These are phyloP conservation scores for Rhynchosporium graminicola DNA, from an alignment of 2,329 filamentous ascomycete genomes.

Conservation along the genomic window DNA sequence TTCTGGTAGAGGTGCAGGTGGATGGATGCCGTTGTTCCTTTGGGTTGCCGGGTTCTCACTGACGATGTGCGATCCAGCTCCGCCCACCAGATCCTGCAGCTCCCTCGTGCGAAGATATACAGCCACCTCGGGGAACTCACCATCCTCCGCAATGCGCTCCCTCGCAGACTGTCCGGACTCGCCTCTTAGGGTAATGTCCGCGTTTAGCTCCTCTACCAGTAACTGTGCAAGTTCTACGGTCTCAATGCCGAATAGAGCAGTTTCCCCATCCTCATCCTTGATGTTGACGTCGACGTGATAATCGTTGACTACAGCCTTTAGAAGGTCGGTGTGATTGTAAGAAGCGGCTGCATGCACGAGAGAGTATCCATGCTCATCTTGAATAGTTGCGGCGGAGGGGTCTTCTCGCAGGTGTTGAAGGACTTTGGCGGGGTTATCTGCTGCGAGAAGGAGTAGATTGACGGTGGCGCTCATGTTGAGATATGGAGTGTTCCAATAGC, in stretches of 20 bases:
- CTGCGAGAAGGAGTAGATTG: slow-evolving; percentile 75
- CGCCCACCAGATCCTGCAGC: slow-evolving; percentile 38
- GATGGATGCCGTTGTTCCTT: slow-evolving; percentile 22
- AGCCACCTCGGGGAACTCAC: slow-evolving; percentile 73
- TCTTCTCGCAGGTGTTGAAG: slow-evolving; percentile 72
- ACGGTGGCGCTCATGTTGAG: slow-evolving; percentile 1
- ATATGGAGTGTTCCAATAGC: neutral
- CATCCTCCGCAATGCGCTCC: slow-evolving; percentile 78
- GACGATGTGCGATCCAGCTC: slow-evolving; percentile 28
- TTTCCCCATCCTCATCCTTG: slow-evolving; percentile 88
- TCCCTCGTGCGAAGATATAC: slow-evolving; percentile 61
- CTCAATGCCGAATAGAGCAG: slow-evolving; percentile 91
- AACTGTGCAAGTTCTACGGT: slow-evolving; percentile 74
- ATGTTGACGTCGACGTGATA: slow-evolving; percentile 79
- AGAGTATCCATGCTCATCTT: slow-evolving; percentile 93
- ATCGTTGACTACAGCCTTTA: slow-evolving; percentile 73
- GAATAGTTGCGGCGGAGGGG: slow-evolving; percentile 72
- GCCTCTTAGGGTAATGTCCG: slow-evolving; percentile 66
- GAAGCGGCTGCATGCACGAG: slow-evolving; percentile 90
- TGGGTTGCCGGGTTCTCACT: slow-evolving; percentile 47
- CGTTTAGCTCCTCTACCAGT: slow-evolving; percentile 79
- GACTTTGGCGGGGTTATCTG: slow-evolving; percentile 75
- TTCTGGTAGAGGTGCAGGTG: slow-evolving; percentile 66
- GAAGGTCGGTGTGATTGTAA: slow-evolving; percentile 82
- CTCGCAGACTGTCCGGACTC: slow-evolving; percentile 76